Evolutionary conservation across 768 basidiomycete genomes (phyloP).

Genomic region (Infundibulicybe gibba): DNA sequence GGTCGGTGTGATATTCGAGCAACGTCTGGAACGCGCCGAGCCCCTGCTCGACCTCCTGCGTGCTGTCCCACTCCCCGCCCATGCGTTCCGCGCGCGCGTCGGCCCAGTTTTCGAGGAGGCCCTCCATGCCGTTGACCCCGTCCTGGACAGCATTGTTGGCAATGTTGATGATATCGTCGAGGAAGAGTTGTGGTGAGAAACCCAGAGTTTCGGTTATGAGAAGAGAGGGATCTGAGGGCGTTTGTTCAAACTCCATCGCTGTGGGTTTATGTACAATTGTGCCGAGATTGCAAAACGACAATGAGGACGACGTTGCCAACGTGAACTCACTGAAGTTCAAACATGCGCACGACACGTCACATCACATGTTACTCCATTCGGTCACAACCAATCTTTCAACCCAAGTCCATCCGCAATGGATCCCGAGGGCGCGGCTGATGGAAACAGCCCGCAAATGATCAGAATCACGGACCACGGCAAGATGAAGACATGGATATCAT

Average conservation of each 20-base stretch:
- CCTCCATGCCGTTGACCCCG: constrained; percentile 77
- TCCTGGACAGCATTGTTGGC: constrained; percentile 77
- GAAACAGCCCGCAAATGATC: constrained; percentile 27
- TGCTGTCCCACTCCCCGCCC: constrained; percentile 50
- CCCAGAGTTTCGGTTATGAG: constrained; percentile 74
- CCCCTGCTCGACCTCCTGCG: constrained; percentile 74
- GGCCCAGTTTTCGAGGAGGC: constrained; percentile 71
- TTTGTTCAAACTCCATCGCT: neutral
- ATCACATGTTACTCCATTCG: too few species aligned
- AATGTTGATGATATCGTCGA: constrained; percentile 85
- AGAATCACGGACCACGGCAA: constrained; percentile 58
- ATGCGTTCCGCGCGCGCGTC: constrained; percentile 51
- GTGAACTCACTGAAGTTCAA: too few species aligned
- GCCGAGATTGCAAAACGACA: too few species aligned
- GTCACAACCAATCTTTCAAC: constrained; percentile 1
- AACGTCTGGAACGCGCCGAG: constrained; percentile 85
- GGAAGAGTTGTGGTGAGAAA: constrained; percentile 79
- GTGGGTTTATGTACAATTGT: too few species aligned
- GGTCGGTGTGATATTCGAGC: constrained; percentile 83
- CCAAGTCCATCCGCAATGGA: neutral
- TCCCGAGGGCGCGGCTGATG: neutral
- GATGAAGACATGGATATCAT: constrained; percentile 47
- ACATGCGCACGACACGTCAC: too few species aligned
- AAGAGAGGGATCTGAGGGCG: constrained; percentile 32
- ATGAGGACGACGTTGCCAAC: too few species aligned